phyloP scores from a whole-genome alignment of 148 eudicot genomes.

The Rhododendron williamsianum region DNA sequence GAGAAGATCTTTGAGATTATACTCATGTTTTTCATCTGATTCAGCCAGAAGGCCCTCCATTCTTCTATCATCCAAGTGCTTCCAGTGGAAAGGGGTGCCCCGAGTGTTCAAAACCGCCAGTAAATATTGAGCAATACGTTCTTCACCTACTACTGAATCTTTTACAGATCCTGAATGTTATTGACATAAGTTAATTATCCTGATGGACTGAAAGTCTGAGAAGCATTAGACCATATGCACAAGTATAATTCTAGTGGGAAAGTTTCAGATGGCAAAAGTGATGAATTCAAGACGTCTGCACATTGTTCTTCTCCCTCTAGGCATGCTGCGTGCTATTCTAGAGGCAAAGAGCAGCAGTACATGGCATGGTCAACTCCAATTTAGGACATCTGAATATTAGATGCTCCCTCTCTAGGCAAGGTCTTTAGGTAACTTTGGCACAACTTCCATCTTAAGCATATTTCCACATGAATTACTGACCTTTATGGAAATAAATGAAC shows the following conservation, averaged over 20 bases:
- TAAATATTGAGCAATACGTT: constrained; percentile 83
- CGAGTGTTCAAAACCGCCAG: constrained; percentile 79
- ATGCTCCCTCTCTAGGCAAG: not conserved
- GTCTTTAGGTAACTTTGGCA: not conserved
- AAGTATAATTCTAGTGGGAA: not conserved
- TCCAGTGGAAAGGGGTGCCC: constrained; percentile 88
- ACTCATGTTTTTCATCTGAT: constrained; percentile 36
- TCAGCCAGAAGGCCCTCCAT: constrained; percentile 25
- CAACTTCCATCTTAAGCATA: not conserved
- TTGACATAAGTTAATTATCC: not conserved
- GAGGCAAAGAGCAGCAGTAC: not conserved
- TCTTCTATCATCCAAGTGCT: constrained; percentile 30
- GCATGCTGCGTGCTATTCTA: not conserved
- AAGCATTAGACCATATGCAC: not conserved
- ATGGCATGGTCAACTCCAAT: not conserved
- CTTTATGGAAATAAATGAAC: not conserved
- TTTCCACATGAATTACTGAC: not conserved
- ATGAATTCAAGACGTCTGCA: not conserved
- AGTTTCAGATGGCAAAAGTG: constrained; percentile 1
- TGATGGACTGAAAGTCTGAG: not conserved
- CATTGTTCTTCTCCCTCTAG: not conserved
- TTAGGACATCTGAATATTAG: not conserved
- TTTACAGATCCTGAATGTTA: constrained; percentile 73
- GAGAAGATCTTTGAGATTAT: constrained; percentile 56
- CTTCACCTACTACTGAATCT: constrained; percentile 98